A percentile compares a stretch with the other conserved stretches of the same genome.
Conservation (phyloP, 2,329 filamentous ascomycete species). For the Fusarium concolor region DNA sequence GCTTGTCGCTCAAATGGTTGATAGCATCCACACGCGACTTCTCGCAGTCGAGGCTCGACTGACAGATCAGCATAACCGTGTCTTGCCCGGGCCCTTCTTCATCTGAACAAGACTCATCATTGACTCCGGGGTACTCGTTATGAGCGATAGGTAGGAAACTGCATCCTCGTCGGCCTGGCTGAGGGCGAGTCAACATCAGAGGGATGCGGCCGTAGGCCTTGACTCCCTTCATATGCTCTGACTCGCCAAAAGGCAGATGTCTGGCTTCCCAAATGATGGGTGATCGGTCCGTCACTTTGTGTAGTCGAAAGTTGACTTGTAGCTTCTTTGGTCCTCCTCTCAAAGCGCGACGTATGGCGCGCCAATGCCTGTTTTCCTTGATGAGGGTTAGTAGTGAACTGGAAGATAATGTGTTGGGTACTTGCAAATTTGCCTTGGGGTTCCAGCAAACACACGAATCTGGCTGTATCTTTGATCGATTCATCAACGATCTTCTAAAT, state of each 20-base stretch:
- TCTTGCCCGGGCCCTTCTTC: too few species aligned
- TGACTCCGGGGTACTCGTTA: too few species aligned
- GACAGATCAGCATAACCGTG: too few species aligned
- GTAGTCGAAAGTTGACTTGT: not conserved
- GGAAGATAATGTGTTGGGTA: fast-evolving
- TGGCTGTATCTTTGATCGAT: fast-evolving
- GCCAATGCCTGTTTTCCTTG: not conserved
- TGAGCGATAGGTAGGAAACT: too few species aligned
- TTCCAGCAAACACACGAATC: not conserved
- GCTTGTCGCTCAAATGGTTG: not conserved
- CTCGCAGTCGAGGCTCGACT: too few species aligned
- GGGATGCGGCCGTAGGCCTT: too few species aligned
- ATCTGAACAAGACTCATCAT: too few species aligned
- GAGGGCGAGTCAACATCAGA: too few species aligned
- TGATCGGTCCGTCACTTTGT: not conserved
- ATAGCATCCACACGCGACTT: not conserved
- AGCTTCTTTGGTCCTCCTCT: not conserved
- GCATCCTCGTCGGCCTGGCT: too few species aligned
- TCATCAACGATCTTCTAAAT: slow-evolving; percentile 8
- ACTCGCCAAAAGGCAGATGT: not conserved
- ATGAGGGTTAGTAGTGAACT: not conserved
- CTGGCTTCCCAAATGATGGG: not conserved
- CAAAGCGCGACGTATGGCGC: not conserved
- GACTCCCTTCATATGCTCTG: too few species aligned
- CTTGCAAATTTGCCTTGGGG: not conserved